Percentiles rank a stretch among this genome's conserved stretches.
Conservation (phyloP, 2,329 filamentous ascomycete species). For the Colletotrichum tropicicola region DNA sequence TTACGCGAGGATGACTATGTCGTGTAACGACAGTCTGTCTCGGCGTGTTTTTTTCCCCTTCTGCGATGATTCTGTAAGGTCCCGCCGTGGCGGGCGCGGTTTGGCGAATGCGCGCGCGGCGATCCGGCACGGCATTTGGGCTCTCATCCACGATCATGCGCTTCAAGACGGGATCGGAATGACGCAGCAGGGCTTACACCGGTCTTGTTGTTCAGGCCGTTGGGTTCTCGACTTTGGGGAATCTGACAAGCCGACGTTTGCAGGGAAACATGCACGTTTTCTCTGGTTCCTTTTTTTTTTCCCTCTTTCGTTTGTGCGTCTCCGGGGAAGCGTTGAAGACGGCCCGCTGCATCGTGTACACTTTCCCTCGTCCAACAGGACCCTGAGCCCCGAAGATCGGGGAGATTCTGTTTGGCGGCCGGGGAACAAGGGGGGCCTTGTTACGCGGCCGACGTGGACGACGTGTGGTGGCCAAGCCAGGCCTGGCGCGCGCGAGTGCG, state of each 20-base stretch:
- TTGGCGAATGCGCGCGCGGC: not conserved
- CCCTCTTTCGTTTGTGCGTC: not conserved
- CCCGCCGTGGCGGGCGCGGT: not conserved
- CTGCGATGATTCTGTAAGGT: not conserved
- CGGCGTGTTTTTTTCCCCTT: not conserved
- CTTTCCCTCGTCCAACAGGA: not conserved
- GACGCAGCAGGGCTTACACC: not conserved
- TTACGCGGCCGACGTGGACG: slow-evolving; percentile 7
- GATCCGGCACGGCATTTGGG: not conserved
- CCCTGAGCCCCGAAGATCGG: not conserved
- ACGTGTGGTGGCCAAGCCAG: not conserved
- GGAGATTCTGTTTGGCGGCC: not conserved
- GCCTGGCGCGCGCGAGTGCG: too few relatives aligned
- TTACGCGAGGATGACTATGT: not conserved
- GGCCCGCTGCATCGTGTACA: not conserved
- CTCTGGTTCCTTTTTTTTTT: too few relatives aligned
- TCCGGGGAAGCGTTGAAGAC: not conserved
- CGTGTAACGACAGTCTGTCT: not conserved
- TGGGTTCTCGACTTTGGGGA: not conserved
- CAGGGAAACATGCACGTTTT: not conserved
- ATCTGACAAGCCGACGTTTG: too few relatives aligned
- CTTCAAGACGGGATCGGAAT: not conserved
- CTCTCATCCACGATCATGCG: not conserved
- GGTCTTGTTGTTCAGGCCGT: not conserved
- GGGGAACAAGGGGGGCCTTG: not conserved